Evolutionary conservation across 371 early-diverging fungal genomes (phyloP).

Genomic region (Rhizopus delemar): DNA sequence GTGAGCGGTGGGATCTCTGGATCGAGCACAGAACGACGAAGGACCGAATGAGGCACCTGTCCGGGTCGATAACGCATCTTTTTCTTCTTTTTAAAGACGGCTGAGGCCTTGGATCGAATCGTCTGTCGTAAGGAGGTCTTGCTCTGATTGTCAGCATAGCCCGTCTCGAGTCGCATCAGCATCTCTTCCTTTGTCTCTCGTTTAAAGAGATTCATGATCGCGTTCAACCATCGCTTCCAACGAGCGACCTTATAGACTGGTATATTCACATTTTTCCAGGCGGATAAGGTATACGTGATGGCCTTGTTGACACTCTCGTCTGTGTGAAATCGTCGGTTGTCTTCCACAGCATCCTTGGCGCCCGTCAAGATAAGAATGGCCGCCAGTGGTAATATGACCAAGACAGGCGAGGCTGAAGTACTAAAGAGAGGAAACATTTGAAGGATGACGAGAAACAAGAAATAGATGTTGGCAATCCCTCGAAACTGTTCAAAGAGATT

Average conservation of each 20-base stretch:
- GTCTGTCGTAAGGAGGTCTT: constrained; percentile 5
- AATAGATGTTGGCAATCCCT: constrained; percentile 92
- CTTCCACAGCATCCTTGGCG: constrained; percentile 94
- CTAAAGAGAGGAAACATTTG: constrained; percentile 78
- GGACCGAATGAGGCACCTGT: constrained; percentile 51
- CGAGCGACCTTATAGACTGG: constrained; percentile 44
- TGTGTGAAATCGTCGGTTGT: constrained; percentile 85
- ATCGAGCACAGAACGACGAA: constrained; percentile 24
- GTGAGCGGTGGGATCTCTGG: constrained; percentile 5
- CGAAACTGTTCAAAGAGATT: constrained; percentile 93
- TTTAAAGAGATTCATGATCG: not conserved
- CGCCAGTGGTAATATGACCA: constrained; percentile 85
- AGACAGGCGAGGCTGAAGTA: constrained; percentile 66
- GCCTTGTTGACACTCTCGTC: constrained; percentile 78
- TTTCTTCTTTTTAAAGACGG: constrained; percentile 18
- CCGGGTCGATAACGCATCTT: constrained; percentile 54
- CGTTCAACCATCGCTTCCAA: constrained; percentile 24
- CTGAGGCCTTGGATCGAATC: not conserved
- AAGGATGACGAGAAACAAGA: constrained; percentile 85
- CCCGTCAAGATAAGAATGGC: constrained; percentile 86
- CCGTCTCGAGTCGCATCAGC: constrained; percentile 7
- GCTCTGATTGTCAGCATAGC: not conserved
- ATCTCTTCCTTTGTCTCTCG: not conserved
- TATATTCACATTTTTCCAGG: constrained; percentile 64
- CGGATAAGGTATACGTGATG: constrained; percentile 49